Conservation (phyloP, 139 green algal genomes). For the Pleodorina starrii region DNA sequence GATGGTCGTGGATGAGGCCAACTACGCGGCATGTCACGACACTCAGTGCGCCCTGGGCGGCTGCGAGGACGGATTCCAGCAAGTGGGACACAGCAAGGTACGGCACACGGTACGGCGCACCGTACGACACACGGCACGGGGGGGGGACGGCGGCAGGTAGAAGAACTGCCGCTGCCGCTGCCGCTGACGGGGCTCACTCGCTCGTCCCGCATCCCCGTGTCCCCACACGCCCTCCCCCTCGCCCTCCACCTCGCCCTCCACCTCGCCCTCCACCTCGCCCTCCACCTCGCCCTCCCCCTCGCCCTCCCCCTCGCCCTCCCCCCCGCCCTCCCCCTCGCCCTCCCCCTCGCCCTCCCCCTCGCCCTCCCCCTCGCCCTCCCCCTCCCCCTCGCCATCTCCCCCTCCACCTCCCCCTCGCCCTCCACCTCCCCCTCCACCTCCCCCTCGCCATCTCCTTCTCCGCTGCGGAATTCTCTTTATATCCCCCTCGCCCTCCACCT, state of each 20-base stretch:
- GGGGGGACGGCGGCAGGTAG: no score
- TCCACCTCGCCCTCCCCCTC: neutral
- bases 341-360: no score
- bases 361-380: no score
- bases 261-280: neutral
- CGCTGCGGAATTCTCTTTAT: neutral
- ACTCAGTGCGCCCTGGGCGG: neutral
- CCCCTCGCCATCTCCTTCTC: neutral
- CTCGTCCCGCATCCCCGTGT: no score
- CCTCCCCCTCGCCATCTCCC: neutral
- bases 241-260: neutral
- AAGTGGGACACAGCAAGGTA: neutral
- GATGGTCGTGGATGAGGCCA: neutral
- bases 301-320: neutral
- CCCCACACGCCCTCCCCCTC: neutral
- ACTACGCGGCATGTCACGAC: neutral
- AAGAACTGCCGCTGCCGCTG: no score
- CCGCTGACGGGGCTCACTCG: no score
- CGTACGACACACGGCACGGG: neutral
- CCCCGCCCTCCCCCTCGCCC: no score
- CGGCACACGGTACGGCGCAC: no score
- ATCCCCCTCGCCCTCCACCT: neutral
- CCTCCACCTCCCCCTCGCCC: neutral
- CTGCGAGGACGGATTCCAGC: slow-evolving; percentile 8
- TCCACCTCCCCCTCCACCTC: neutral